phyloP scores from a whole-genome alignment of 768 basidiomycete species.

The Pulveroboletus ravenelii region DNA sequence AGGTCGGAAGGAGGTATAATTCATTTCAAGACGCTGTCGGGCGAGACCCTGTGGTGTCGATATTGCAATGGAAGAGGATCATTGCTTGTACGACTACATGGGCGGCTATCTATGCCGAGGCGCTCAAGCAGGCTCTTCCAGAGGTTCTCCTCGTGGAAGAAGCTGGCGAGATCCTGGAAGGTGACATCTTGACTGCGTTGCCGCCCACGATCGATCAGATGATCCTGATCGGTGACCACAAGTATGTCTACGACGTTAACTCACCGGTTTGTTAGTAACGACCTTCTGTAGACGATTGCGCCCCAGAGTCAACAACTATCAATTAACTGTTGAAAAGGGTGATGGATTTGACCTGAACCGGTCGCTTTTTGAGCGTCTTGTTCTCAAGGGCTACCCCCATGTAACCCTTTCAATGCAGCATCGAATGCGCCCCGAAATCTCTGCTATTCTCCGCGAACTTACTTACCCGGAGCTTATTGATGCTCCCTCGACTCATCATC shows the following conservation, averaged over 20 bases:
- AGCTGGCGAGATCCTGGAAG: constrained; percentile 70
- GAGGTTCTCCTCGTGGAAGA: constrained; percentile 64
- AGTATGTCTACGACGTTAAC: constrained; percentile 35
- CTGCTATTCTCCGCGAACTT: constrained; percentile 52
- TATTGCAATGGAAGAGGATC: constrained; percentile 47
- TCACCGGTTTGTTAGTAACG: background rate
- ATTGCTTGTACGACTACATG: constrained; percentile 70
- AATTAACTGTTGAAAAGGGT: constrained; percentile 63
- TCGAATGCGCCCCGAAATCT: constrained; percentile 76
- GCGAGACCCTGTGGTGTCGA: constrained; percentile 30
- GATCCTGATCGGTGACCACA: constrained; percentile 70
- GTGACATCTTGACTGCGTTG: constrained; percentile 61
- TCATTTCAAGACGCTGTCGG: constrained; percentile 31
- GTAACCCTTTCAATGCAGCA: constrained; percentile 53
- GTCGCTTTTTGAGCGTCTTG: constrained; percentile 67
- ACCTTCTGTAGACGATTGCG: constrained; percentile 52
- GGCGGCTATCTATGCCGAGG: constrained; percentile 55
- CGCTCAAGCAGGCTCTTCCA: constrained; percentile 32
- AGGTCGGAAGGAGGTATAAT: constrained; percentile 42
- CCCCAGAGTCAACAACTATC: constrained; percentile 66
- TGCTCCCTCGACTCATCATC: constrained; percentile 42
- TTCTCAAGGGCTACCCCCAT: constrained; percentile 60
- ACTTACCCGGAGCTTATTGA: constrained; percentile 70
- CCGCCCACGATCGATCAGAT: constrained; percentile 45
- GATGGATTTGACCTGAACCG: constrained; percentile 64